These are phyloP conservation scores for Penicillium sp. DNA, from an alignment of 2,329 filamentous ascomycete genomes.

Conservation along the genomic window DNA sequence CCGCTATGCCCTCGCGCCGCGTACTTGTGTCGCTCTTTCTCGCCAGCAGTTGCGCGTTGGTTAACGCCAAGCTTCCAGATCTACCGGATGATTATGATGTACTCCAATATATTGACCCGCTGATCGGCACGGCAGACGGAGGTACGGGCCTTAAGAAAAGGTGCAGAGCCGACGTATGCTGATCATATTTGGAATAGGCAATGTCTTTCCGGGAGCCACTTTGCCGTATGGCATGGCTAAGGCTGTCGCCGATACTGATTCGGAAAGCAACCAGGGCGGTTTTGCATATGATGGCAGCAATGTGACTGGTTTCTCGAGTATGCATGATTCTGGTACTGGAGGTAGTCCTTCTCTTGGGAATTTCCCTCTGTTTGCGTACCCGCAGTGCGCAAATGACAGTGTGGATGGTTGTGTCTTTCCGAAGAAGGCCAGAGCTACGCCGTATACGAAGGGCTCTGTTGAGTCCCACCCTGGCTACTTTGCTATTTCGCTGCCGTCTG, in stretches of 20 bases:
- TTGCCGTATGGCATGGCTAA: conserved; percentile 58
- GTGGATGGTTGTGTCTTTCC: conserved; percentile 64
- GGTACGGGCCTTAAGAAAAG: conserved; percentile 21
- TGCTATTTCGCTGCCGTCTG: conserved; percentile 57
- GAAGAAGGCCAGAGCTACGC: conserved; percentile 51
- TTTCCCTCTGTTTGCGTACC: conserved; percentile 70
- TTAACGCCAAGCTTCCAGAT: conserved; percentile 6
- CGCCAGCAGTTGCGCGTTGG: conserved; percentile 10
- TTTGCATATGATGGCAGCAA: conserved; percentile 55
- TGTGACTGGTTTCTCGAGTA: conserved; percentile 52
- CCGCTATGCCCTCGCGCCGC: conserved; percentile 10
- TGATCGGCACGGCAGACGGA: conserved; percentile 57
- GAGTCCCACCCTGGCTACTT: conserved; percentile 67
- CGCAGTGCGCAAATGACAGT: conserved; percentile 59
- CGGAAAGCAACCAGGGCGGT: conserved; percentile 54
- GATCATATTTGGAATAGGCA: conserved; percentile 35
- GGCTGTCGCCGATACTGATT: conserved; percentile 56
- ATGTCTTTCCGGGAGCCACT: conserved; percentile 59
- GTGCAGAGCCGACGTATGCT: neutral
- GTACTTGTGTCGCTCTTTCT: conserved; percentile 15
- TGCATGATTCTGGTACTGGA: conserved; percentile 55
- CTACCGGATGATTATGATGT: conserved; percentile 39
- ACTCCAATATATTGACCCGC: conserved; percentile 49
- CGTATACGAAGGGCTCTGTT: conserved; percentile 54
- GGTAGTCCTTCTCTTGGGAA: conserved; percentile 66